A percentile compares a stretch with the other conserved stretches of the same genome.
These are phyloP conservation scores for Cladosporium austrohemisphaericum DNA, from an alignment of 2,329 filamentous ascomycete species.

Conservation along the genomic window DNA sequence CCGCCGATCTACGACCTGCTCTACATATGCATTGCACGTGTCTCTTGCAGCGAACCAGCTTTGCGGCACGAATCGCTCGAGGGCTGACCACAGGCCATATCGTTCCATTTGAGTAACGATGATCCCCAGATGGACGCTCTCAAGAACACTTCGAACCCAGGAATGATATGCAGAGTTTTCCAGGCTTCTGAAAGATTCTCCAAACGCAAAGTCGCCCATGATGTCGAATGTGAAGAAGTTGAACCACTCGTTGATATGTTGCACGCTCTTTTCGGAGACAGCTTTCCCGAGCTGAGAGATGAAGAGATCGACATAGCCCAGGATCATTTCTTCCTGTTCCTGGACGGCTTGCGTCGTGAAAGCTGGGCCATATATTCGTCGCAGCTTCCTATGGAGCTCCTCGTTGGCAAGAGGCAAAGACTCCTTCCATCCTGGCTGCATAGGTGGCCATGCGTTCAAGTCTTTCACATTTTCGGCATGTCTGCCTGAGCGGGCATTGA, in stretches of 20 bases:
- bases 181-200: conserved; percentile 32
- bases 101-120: no score
- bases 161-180: conserved; percentile 12
- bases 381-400: no score
- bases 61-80: no score
- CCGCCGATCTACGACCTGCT: no score
- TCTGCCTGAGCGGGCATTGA: conserved; percentile 30
- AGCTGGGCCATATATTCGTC: conserved; percentile 34
- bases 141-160: no score
- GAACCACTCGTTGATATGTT: conserved; percentile 32
- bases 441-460: conserved; percentile 3
- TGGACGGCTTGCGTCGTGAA: conserved; percentile 39
- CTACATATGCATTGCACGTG: no score
- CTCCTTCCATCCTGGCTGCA: no score
- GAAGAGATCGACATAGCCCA: conserved; percentile 40
- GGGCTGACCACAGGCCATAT: no score
- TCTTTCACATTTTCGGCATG: conserved; percentile 17
- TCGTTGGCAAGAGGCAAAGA: no score
- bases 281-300: conserved; percentile 29
- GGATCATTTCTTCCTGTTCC: conserved; percentile 40
- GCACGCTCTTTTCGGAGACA: conserved; percentile 26
- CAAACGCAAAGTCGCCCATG: conserved; percentile 32
- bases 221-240: conserved; percentile 28
- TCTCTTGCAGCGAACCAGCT: no score
- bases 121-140: no score